These are phyloP conservation scores for Epichloe hybrida DNA, from an alignment of 2,329 filamentous ascomycete species.

Conservation along the genomic window DNA sequence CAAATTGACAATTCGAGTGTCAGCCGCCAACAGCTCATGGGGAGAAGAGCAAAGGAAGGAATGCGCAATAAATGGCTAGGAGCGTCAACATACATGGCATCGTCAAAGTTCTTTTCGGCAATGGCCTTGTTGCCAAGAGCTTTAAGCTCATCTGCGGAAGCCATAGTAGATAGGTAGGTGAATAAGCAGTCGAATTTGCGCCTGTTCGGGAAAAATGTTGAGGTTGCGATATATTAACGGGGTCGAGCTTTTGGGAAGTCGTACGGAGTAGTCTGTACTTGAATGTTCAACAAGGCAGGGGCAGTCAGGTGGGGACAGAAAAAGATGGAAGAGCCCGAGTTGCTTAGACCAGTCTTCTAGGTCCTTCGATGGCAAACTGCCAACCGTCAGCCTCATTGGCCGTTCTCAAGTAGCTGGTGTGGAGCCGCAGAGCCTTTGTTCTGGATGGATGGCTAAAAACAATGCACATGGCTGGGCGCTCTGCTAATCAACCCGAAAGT, in stretches of 20 bases:
- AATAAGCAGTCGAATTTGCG: conserved; percentile 1
- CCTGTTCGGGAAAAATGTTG: neutral
- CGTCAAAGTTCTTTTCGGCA: conserved; percentile 89
- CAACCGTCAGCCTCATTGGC: conserved; percentile 18
- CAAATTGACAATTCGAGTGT: neutral
- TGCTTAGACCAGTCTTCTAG: conserved; percentile 23
- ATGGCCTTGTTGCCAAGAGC: conserved; percentile 98
- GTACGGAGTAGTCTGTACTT: neutral
- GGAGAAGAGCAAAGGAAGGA: neutral
- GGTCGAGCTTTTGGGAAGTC: neutral
- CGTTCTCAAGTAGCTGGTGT: conserved; percentile 8
- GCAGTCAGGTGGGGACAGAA: conserved; percentile 9
- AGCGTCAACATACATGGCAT: conserved; percentile 64
- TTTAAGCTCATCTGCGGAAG: conserved; percentile 70
- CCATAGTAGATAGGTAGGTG: conserved; percentile 25
- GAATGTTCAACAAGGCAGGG: neutral
- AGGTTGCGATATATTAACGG: neutral
- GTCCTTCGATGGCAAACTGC: conserved; percentile 26
- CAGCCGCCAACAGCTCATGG: neutral
- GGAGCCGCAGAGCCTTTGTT: conserved; percentile 2
- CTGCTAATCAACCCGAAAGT: too few relatives aligned
- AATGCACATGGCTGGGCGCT: too few relatives aligned
- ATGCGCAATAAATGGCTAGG: neutral
- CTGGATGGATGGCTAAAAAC: neutral
- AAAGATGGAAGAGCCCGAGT: conserved; percentile 13